Evolutionary conservation across 2,329 filamentous ascomycete genomes (phyloP), one percentile per base, ranked within the genome.

Genomic region (Tolypocladium endophyticum): DNA sequence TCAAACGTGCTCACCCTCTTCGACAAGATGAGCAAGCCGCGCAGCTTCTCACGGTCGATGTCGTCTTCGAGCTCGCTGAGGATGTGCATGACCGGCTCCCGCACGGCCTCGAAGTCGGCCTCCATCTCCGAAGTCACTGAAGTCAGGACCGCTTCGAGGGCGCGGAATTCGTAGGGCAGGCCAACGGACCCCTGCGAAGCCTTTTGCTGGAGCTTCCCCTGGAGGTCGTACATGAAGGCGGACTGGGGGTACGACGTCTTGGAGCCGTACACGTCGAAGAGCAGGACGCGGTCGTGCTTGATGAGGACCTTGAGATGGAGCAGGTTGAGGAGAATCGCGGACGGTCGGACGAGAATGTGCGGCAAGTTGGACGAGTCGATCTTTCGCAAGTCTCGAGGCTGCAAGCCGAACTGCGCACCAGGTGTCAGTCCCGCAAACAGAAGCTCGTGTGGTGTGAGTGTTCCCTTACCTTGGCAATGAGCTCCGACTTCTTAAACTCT

Each of bases 1-100:
- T 97, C 94, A 72, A 99, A 99, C 2, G 92, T 96, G 71, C 91
- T 94, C 57, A 99, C 82, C 68, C 93, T 90, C 77, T 99, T 99
- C 30, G 91, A 96, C 71, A 96, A 87, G 61, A 97, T 92, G 60
- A 99, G 85, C 54, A 99, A 81, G 66, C 95, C 85, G 9, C 94
- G 85, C 55, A 99, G 81, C 77, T 96, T 96, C 72, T 97, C 91
- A 52, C 94, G 82, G 71, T 97, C 93, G 61, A 99, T 97, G 66
- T 97, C 94, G 69, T 97, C 92, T 76, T 99, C 94, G 9, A 99
- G 81, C 67, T 96, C 92, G 67, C 89, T 84, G 36, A 99, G 79
- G 53, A 97, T 90, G 53, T 88, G 85, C 64, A 96, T 90, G 28
- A 97, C 92, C 0, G 94, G 93, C 66, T 96, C 92, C 60, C 92